A percentile compares a stretch with the other conserved stretches of the same genome.
These are phyloP conservation scores for Allium cepa DNA, from an alignment of 106 monocot species.

Conservation along the genomic window DNA sequence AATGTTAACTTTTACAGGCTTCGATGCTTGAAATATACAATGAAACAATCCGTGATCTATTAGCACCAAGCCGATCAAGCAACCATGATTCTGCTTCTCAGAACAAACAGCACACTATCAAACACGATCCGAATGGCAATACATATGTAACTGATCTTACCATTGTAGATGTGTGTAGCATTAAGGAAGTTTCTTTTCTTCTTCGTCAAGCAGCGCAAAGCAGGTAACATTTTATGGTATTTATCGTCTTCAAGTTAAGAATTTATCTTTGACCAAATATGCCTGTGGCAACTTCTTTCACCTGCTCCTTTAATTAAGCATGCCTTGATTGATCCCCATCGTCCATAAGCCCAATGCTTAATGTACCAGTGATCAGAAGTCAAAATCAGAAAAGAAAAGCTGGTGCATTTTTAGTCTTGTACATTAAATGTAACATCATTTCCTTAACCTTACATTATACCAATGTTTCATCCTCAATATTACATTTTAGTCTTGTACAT, in stretches of 20 bases:
- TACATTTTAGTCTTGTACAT: neutral
- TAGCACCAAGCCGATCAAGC: constrained; percentile 20
- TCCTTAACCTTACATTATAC: neutral
- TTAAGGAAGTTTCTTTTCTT: constrained; percentile 57
- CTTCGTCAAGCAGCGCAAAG: constrained; percentile 71
- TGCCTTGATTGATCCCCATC: no score
- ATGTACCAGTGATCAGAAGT: no score
- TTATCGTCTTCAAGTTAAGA: no score
- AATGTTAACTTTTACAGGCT: constrained; percentile 28
- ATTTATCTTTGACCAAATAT: no score
- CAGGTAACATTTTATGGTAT: constrained; percentile 35
- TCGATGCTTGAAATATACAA: constrained; percentile 97
- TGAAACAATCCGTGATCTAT: constrained; percentile 82
- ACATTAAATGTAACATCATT: neutral
- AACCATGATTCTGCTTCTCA: constrained; percentile 14
- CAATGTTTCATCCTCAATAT: neutral
- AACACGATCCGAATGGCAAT: constrained; percentile 74
- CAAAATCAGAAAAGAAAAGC: no score
- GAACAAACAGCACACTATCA: constrained; percentile 65
- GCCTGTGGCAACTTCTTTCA: no score
- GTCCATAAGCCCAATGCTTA: no score
- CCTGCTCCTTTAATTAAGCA: no score
- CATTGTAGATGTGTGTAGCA: constrained; percentile 76
- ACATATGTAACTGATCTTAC: constrained; percentile 78
- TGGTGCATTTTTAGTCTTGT: neutral